phyloP scores from a whole-genome alignment of 148 eudicot genomes.

The Bassia scoparia region DNA sequence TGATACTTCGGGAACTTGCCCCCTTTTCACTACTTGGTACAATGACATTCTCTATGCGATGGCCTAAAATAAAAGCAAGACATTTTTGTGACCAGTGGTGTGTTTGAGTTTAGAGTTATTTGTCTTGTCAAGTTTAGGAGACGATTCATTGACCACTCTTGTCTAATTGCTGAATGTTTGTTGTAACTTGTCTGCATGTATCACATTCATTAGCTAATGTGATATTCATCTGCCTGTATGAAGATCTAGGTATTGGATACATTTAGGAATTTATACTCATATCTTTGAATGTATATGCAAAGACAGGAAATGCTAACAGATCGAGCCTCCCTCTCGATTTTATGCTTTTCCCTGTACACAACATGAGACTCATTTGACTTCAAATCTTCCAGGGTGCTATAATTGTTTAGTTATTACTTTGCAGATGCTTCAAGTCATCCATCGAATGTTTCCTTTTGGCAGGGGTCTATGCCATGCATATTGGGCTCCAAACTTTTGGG shows the following conservation, averaged over 20 bases:
- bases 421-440: constrained; percentile 88
- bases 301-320: not conserved
- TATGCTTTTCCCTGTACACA: not conserved
- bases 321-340: not conserved
- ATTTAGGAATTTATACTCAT: not conserved
- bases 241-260: not conserved
- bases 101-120: not conserved
- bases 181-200: not conserved
- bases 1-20: not conserved
- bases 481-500: constrained; percentile 99
- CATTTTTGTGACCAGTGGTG: not conserved
- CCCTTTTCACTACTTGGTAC: not conserved
- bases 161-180: not conserved
- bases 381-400: constrained; percentile 16
- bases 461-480: constrained; percentile 99
- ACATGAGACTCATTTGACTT: constrained; percentile 13
- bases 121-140: not conserved
- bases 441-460: constrained; percentile 98
- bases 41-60: not conserved
- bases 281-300: not conserved
- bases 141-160: not conserved
- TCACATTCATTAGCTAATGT: not conserved
- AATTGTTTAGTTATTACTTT: constrained; percentile 35
- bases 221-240: not conserved
- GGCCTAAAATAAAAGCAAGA: not conserved